phyloP scores from a whole-genome alignment of 2,329 filamentous ascomycete genomes.

The Phialemonium atrogriseum region DNA sequence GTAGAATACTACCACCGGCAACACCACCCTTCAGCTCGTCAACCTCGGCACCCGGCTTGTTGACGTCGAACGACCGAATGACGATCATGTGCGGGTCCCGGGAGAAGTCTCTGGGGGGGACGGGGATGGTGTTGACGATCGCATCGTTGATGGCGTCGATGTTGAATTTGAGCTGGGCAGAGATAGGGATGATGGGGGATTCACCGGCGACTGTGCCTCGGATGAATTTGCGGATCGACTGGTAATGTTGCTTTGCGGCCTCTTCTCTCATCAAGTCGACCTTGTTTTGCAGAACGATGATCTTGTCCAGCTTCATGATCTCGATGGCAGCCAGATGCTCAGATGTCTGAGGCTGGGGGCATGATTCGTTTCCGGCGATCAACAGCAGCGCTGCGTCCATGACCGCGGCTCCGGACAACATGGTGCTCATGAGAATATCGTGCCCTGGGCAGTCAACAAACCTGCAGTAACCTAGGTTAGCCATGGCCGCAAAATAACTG shows the following conservation, averaged over 20 bases:
- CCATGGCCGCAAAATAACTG: constrained; percentile 4
- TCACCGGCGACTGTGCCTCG: constrained; percentile 93
- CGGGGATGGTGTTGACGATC: constrained; percentile 89
- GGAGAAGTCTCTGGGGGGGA: constrained; percentile 84
- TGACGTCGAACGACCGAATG: constrained; percentile 98
- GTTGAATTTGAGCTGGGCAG: constrained; percentile 98
- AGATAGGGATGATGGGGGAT: constrained; percentile 91
- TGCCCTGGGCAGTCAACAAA: constrained; percentile 99
- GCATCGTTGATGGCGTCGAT: constrained; percentile 97
- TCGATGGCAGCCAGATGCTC: constrained; percentile 98
- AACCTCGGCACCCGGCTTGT: constrained; percentile 98
- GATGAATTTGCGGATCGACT: constrained; percentile 97
- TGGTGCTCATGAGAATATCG: constrained; percentile 99
- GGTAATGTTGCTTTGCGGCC: constrained; percentile 85
- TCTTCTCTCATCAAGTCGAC: constrained; percentile 98
- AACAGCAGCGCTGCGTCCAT: constrained; percentile 97
- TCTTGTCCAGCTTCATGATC: constrained; percentile 99
- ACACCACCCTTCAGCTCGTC: constrained; percentile 98
- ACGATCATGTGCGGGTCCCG: constrained; percentile 97
- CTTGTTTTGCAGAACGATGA: constrained; percentile 99
- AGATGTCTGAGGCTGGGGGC: constrained; percentile 95
- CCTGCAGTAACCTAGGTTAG: constrained; percentile 37
- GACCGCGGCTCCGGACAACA: constrained; percentile 98
- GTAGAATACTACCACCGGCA: constrained; percentile 92
- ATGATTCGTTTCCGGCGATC: constrained; percentile 96